These are phyloP conservation scores for Stromatinia cepivora DNA, from an alignment of 2,329 filamentous ascomycete genomes.

Conservation along the genomic window DNA sequence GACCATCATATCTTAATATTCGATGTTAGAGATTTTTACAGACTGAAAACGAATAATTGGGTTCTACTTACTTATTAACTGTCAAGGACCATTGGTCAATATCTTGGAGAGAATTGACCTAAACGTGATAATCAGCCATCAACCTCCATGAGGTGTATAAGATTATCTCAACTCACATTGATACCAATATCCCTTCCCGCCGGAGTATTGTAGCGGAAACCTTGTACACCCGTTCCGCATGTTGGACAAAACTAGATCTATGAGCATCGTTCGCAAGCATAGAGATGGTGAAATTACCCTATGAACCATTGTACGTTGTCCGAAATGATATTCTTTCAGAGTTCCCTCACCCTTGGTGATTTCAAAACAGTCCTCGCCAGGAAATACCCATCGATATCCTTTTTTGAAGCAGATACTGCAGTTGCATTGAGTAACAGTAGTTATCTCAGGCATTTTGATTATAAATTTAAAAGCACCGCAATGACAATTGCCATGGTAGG, in stretches of 20 bases:
- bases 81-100: conserved; percentile 29
- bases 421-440: conserved; percentile 57
- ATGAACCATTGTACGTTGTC: conserved; percentile 43
- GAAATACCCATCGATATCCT: conserved; percentile 46
- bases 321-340: conserved; percentile 50
- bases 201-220: conserved; percentile 37
- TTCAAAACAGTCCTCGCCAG: conserved; percentile 42
- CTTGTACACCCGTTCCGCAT: conserved; percentile 50
- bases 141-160: background rate
- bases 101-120: conserved; percentile 30
- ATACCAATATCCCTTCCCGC: conserved; percentile 42
- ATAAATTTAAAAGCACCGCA: conserved; percentile 56
- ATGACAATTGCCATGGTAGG: conserved; percentile 58
- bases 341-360: conserved; percentile 50
- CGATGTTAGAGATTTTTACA: background rate
- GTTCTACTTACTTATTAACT: conserved; percentile 23
- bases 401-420: conserved; percentile 65
- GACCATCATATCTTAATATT: conserved; percentile 28
- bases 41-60: background rate
- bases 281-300: conserved; percentile 39
- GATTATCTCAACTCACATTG: conserved; percentile 44
- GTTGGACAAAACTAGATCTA: conserved; percentile 51
- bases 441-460: conserved; percentile 56
- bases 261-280: background rate
- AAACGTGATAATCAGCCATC: background rate